A percentile compares a stretch with the other conserved stretches of the same genome.
Conservation (phyloP, 345 rosid genomes). For the Dipteronia dyeriana region DNA sequence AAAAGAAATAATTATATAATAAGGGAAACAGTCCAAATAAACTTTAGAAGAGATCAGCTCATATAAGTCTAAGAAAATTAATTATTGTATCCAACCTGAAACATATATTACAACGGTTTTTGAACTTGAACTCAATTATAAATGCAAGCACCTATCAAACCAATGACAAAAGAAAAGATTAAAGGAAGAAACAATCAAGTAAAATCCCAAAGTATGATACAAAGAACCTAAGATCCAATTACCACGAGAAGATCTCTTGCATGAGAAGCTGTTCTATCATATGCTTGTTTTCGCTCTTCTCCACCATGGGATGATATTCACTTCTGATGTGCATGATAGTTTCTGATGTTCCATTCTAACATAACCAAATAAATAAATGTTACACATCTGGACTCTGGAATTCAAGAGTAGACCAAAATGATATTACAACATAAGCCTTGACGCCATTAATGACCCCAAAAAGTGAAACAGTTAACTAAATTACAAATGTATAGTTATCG, state of each 20-base stretch:
- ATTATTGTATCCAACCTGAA: neutral
- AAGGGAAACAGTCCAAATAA: neutral
- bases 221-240: too few relatives aligned
- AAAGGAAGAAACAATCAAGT: conserved; percentile 4
- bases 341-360: too few relatives aligned
- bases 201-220: conserved; percentile 14
- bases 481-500: too few relatives aligned
- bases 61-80: neutral
- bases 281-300: too few relatives aligned
- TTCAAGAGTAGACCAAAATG: neutral
- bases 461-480: too few relatives aligned
- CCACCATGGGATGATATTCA: too few relatives aligned
- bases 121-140: neutral
- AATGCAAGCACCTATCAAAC: neutral
- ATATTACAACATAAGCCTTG: conserved; percentile 2
- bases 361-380: neutral
- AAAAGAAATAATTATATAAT: conserved; percentile 5
- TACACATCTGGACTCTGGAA: neutral
- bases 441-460: too few relatives aligned
- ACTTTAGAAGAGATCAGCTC: neutral
- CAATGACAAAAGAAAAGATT: conserved; percentile 5
- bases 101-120: too few relatives aligned
- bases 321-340: too few relatives aligned
- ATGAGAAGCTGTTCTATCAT: too few relatives aligned
- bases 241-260: too few relatives aligned